phyloP scores from a whole-genome alignment of 2,329 filamentous ascomycete species.

The Ilyonectria robusta region DNA sequence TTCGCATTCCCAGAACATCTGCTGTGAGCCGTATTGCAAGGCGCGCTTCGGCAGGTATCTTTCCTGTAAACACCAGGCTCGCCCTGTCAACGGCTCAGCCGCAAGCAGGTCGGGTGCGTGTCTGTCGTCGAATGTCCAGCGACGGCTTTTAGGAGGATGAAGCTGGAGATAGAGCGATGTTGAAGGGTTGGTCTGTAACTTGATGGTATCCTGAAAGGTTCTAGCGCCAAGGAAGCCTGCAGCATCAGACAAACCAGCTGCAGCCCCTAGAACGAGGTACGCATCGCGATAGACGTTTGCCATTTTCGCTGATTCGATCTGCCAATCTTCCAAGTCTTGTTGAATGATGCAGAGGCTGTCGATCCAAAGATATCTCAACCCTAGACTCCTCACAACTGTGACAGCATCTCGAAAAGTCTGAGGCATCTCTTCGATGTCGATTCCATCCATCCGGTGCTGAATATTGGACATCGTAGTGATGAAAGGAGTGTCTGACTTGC shows the following conservation, averaged over 20 bases:
- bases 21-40: slow-evolving; percentile 18
- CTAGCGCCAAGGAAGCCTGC: neutral
- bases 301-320: slow-evolving; percentile 25
- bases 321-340: slow-evolving; percentile 24
- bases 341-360: slow-evolving; percentile 28
- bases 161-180: neutral
- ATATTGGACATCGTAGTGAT: neutral
- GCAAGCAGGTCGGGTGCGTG: neutral
- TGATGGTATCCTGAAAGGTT: neutral
- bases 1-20: slow-evolving; percentile 26
- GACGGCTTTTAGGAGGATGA: neutral
- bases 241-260: slow-evolving; percentile 6
- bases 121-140: neutral
- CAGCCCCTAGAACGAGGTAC: slow-evolving; percentile 8
- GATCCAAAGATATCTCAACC: slow-evolving; percentile 25
- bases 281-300: slow-evolving; percentile 22
- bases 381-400: slow-evolving; percentile 3
- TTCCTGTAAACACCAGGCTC: slow-evolving; percentile 26
- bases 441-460: neutral
- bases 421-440: slow-evolving; percentile 2
- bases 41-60: slow-evolving; percentile 15
- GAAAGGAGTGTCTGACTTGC: neutral
- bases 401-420: slow-evolving; percentile 24
- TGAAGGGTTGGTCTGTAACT: neutral
- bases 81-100: slow-evolving; percentile 14